These are phyloP conservation scores for Cystobasidiopsis lactophilus DNA, from an alignment of 768 basidiomycete genomes.

Conservation along the genomic window DNA sequence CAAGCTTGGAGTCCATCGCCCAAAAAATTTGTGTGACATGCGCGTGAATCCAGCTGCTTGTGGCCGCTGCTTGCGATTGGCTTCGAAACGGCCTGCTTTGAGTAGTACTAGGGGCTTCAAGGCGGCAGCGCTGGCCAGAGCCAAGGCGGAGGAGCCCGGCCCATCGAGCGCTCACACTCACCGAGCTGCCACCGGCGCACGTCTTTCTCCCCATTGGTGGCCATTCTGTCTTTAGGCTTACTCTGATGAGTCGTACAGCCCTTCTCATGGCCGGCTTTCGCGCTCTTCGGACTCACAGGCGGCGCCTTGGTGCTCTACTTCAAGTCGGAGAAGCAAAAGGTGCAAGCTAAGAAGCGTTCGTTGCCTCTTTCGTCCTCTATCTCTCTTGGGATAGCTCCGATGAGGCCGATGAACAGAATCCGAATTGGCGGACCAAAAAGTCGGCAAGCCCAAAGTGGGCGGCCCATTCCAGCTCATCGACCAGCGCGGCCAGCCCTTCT, in stretches of 20 bases:
- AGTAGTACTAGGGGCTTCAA: too few relatives aligned
- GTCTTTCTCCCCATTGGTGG: too few relatives aligned
- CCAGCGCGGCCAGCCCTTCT: slow-evolving; percentile 46
- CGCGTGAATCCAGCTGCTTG: too few relatives aligned
- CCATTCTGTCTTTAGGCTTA: too few relatives aligned
- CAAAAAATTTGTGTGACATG: too few relatives aligned
- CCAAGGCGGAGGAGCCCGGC: too few relatives aligned
- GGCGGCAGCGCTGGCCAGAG: too few relatives aligned
- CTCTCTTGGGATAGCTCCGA: not conserved
- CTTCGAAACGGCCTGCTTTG: too few relatives aligned
- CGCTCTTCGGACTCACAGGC: slow-evolving; percentile 61
- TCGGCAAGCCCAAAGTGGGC: slow-evolving; percentile 71
- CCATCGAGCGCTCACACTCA: not conserved
- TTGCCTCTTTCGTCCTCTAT: slow-evolving; percentile 5
- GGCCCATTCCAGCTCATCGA: slow-evolving; percentile 64
- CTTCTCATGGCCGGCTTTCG: slow-evolving; percentile 72
- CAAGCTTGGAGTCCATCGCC: too few relatives aligned
- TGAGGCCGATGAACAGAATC: slow-evolving; percentile 33
- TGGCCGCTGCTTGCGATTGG: too few relatives aligned
- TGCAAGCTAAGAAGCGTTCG: slow-evolving; percentile 55
- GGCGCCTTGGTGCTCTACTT: slow-evolving; percentile 72
- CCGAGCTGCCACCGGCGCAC: too few relatives aligned
- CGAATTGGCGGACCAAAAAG: slow-evolving; percentile 46
- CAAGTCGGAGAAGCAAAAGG: slow-evolving; percentile 54
- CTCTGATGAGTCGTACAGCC: too few relatives aligned